A percentile compares a stretch with the other conserved stretches of the same genome.
These are phyloP conservation scores for Rhododendron molle DNA, from an alignment of 148 eudicot genomes.

Conservation along the genomic window DNA sequence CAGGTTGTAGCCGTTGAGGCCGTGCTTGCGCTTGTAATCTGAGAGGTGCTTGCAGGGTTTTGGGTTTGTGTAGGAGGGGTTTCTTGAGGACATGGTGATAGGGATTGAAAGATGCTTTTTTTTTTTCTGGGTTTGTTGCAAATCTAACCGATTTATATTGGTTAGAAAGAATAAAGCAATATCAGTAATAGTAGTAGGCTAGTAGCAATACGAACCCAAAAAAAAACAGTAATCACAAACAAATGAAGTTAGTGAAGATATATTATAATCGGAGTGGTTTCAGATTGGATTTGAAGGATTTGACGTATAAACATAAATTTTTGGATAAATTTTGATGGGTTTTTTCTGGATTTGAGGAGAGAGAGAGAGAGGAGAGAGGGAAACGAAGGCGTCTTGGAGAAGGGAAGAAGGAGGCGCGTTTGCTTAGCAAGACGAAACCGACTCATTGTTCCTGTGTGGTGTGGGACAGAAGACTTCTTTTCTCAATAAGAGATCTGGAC, in stretches of 20 bases:
- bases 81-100: slow-evolving; percentile 8
- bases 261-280: background rate
- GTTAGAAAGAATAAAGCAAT: background rate
- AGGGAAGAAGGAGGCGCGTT: background rate
- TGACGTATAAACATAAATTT: background rate
- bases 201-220: background rate
- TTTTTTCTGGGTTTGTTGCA: background rate
- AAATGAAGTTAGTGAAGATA: background rate
- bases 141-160: background rate
- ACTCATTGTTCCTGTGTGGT: background rate
- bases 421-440: slow-evolving; percentile 7
- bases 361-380: background rate
- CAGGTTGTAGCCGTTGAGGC: slow-evolving; percentile 35
- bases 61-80: slow-evolving; percentile 26
- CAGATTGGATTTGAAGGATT: background rate
- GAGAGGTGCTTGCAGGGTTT: slow-evolving; percentile 58
- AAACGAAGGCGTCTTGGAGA: background rate
- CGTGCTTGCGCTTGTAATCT: slow-evolving; percentile 51
- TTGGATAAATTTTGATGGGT: background rate
- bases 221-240: background rate
- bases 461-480: background rate
- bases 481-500: background rate
- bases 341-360: background rate
- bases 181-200: background rate
- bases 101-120: background rate